Conservation (phyloP, 2,329 filamentous ascomycete species). For the Elsinoe ampelina region DNA sequence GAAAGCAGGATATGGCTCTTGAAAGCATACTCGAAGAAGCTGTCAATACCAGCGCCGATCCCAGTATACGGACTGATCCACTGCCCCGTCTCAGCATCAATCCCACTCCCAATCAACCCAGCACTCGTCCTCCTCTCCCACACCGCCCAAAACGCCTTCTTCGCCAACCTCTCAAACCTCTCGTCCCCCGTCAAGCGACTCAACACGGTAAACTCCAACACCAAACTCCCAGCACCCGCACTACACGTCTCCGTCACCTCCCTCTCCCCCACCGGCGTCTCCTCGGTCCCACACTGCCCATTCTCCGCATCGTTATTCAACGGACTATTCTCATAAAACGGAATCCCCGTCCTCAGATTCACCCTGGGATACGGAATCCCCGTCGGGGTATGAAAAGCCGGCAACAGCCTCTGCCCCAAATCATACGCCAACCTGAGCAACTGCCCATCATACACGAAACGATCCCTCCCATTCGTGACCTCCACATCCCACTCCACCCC, state of each 20-base stretch:
- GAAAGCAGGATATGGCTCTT: slow-evolving; percentile 90
- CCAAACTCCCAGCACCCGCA: slow-evolving; percentile 88
- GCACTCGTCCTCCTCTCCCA: slow-evolving; percentile 80
- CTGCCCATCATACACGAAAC: slow-evolving; percentile 77
- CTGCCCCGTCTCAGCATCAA: slow-evolving; percentile 80
- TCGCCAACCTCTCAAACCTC: slow-evolving; percentile 82
- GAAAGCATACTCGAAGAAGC: slow-evolving; percentile 96
- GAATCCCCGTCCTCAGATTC: slow-evolving; percentile 81
- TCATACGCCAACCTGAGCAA: slow-evolving; percentile 82
- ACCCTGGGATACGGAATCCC: slow-evolving; percentile 92
- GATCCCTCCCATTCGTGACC: slow-evolving; percentile 1
- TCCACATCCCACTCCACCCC: slow-evolving; percentile 29
- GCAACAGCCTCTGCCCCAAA: slow-evolving; percentile 71
- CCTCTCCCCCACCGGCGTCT: slow-evolving; percentile 36
- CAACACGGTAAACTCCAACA: slow-evolving; percentile 85
- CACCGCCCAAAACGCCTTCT: slow-evolving; percentile 94
- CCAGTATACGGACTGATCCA: slow-evolving; percentile 86
- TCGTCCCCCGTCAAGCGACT: slow-evolving; percentile 78
- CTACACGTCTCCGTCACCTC: slow-evolving; percentile 96
- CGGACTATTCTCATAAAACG: slow-evolving; percentile 83
- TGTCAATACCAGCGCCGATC: slow-evolving; percentile 92
- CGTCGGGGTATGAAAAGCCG: slow-evolving; percentile 84
- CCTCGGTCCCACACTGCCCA: slow-evolving; percentile 35
- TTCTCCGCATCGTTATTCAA: slow-evolving; percentile 51
- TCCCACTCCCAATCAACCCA: slow-evolving; percentile 79